Evolutionary conservation across 2,329 filamentous ascomycete species (phyloP).

Genomic region (Thelonectria rubi): DNA sequence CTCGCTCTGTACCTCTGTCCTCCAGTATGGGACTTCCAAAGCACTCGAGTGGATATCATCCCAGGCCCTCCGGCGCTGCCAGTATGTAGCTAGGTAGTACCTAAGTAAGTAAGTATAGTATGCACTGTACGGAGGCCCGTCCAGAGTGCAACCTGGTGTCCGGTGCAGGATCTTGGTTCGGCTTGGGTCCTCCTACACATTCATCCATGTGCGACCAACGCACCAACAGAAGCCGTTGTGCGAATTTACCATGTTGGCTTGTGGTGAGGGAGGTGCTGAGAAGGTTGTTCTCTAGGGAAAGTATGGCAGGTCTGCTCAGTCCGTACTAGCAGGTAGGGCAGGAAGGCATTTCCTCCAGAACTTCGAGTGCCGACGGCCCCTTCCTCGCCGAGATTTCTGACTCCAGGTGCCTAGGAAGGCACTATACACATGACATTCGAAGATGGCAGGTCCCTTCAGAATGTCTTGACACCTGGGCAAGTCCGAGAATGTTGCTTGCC

Average conservation of each 20-base stretch:
- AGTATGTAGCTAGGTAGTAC: neutral
- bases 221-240: neutral
- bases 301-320: too few species aligned
- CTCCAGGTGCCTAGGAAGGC: neutral
- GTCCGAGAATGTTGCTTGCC: conserved; percentile 13
- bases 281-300: too few species aligned
- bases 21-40: neutral
- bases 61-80: neutral
- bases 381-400: neutral
- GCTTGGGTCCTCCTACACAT: neutral
- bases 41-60: neutral
- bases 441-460: neutral
- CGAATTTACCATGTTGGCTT: neutral
- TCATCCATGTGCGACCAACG: neutral
- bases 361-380: neutral
- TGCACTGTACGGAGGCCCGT: neutral
- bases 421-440: neutral
- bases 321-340: too few species aligned
- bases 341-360: neutral
- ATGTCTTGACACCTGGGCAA: conserved; percentile 7
- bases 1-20: too few species aligned
- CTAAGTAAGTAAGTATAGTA: too few species aligned
- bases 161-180: conserved; percentile 8
- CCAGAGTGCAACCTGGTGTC: conserved; percentile 7
- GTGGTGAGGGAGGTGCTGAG: neutral